Conservation (phyloP, 192 early-diverging fungal genomes). For the Physocladia obscura region DNA sequence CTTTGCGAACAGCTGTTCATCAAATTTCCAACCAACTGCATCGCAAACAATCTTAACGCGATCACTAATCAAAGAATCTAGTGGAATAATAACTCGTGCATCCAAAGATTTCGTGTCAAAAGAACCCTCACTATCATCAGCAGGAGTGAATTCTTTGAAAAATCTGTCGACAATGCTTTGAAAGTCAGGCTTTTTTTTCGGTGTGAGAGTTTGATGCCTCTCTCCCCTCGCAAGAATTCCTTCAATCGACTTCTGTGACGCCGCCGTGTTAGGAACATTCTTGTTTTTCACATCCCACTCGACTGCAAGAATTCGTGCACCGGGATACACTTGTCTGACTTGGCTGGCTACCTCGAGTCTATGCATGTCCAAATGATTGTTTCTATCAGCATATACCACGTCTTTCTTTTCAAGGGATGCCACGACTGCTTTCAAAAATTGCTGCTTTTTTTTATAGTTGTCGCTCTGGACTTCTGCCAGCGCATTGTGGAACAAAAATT, state of each 20-base stretch:
- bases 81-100: background rate
- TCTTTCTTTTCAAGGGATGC: constrained; percentile 47
- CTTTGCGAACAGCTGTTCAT: constrained; percentile 10
- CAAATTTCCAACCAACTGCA: constrained; percentile 3
- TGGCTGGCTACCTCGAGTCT: constrained; percentile 49
- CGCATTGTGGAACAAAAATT: constrained; percentile 9
- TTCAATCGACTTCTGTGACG: background rate
- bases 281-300: constrained; percentile 70
- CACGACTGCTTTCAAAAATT: constrained; percentile 63
- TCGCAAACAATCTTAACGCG: background rate
- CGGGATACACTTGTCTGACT: constrained; percentile 56
- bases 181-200: constrained; percentile 58
- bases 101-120: background rate
- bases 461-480: constrained; percentile 76
- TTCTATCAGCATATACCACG: constrained; percentile 79
- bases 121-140: background rate
- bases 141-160: constrained; percentile 9
- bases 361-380: constrained; percentile 64
- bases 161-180: background rate
- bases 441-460: constrained; percentile 60
- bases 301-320: constrained; percentile 67
- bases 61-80: background rate
- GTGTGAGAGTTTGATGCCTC: constrained; percentile 79
- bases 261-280: background rate
- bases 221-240: constrained; percentile 55